Evolutionary conservation across 2,329 filamentous ascomycete species (phyloP).

Genomic region (Colletotrichum magnum): DNA sequence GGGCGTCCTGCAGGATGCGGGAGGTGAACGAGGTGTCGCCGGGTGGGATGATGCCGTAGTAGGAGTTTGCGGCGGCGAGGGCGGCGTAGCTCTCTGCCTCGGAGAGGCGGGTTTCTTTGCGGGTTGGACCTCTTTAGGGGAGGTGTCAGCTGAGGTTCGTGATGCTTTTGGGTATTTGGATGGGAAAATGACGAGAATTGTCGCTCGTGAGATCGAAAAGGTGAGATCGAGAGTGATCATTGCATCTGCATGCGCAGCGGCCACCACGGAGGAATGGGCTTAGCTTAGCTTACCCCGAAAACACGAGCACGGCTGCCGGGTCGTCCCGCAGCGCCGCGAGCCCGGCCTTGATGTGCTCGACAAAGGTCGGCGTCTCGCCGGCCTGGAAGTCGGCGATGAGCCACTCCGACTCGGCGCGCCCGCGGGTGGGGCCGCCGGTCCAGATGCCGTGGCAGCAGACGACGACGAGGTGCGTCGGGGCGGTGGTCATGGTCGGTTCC

Average conservation of each 20-base stretch:
- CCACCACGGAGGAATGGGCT: background rate
- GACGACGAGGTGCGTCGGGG: constrained; percentile 74
- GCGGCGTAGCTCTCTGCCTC: constrained; percentile 76
- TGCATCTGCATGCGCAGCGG: background rate
- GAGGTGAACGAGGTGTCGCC: constrained; percentile 22
- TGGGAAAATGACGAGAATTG: background rate
- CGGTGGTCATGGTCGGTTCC: constrained; percentile 6
- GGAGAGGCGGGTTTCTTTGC: constrained; percentile 66
- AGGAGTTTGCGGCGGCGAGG: constrained; percentile 61
- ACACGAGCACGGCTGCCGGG: constrained; percentile 69
- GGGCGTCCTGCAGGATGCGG: constrained; percentile 74
- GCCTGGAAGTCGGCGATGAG: constrained; percentile 83
- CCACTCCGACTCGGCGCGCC: constrained; percentile 73
- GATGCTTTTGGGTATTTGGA: background rate
- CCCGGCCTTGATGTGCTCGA: constrained; percentile 80
- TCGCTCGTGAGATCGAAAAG: too few species aligned
- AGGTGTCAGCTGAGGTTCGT: background rate
- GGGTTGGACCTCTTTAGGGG: constrained; percentile 72
- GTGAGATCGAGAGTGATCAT: too few species aligned
- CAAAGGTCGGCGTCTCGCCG: constrained; percentile 84
- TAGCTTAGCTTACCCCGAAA: constrained; percentile 74
- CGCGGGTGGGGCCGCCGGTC: constrained; percentile 68
- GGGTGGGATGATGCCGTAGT: constrained; percentile 57
- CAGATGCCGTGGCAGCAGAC: constrained; percentile 91
- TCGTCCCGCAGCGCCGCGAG: constrained; percentile 65